These are phyloP conservation scores for Colletotrichum scovillei DNA, from an alignment of 2,329 filamentous ascomycete species.

Conservation along the genomic window DNA sequence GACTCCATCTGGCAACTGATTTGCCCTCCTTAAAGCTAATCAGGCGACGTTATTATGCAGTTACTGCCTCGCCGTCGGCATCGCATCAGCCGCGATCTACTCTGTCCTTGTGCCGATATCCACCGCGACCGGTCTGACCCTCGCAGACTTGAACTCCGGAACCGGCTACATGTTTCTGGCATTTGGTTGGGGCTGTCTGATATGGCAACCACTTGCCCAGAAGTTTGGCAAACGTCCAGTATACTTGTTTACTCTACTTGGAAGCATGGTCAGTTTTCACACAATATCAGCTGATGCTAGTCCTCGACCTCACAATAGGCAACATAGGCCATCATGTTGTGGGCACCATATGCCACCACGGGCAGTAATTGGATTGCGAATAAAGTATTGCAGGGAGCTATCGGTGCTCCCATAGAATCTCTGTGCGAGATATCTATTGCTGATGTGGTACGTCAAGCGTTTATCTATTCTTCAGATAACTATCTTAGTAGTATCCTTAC, in stretches of 20 bases:
- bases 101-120: slow-evolving; percentile 51
- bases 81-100: slow-evolving; percentile 52
- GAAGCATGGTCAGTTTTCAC: slow-evolving; percentile 40
- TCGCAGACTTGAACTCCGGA: slow-evolving; percentile 51
- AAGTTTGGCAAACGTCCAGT: slow-evolving; percentile 56
- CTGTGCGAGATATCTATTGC: slow-evolving; percentile 57
- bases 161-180: slow-evolving; percentile 56
- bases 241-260: slow-evolving; percentile 51
- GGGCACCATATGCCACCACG: slow-evolving; percentile 41
- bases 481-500: too few relatives aligned
- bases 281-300: too few relatives aligned
- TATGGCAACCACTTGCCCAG: slow-evolving; percentile 60
- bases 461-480: rapidly evolving
- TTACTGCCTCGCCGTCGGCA: slow-evolving; percentile 43
- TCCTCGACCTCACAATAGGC: background rate
- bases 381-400: slow-evolving; percentile 55
- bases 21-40: background rate
- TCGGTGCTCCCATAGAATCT: slow-evolving; percentile 57
- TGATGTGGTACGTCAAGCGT: slow-evolving; percentile 45
- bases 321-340: slow-evolving; percentile 41
- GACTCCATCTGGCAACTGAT: background rate
- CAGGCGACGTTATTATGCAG: background rate
- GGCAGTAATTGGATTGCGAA: slow-evolving; percentile 50
- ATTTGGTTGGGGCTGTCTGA: slow-evolving; percentile 55
- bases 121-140: slow-evolving; percentile 44